Percentiles rank a stretch among this genome's conserved stretches.
phyloP scores from a whole-genome alignment of 2,329 filamentous ascomycete species.

The Ascochyta viciae-villosae region DNA sequence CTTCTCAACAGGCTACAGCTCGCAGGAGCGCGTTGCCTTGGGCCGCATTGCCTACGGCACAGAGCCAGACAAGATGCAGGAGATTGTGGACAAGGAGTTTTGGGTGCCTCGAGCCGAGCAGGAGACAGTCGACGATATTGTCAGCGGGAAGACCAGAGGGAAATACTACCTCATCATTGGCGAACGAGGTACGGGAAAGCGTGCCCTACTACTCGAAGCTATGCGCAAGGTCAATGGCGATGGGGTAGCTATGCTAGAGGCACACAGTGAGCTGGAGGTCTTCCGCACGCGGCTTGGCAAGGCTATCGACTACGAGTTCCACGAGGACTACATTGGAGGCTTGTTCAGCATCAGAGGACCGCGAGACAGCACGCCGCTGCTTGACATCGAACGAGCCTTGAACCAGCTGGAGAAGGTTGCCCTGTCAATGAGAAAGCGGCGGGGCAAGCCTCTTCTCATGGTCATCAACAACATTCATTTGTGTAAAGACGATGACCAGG shows the following conservation, averaged over 20 bases:
- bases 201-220: conserved; percentile 89
- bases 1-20: conserved; percentile 44
- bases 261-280: conserved; percentile 92
- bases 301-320: conserved; percentile 92
- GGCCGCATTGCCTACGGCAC: conserved; percentile 41
- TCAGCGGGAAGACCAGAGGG: conserved; percentile 73
- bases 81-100: conserved; percentile 60
- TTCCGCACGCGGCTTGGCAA: conserved; percentile 92
- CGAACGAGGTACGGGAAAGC: conserved; percentile 95
- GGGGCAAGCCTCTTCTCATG: conserved; percentile 76
- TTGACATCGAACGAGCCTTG: conserved; percentile 94
- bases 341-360: conserved; percentile 94
- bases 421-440: conserved; percentile 67
- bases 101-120: conserved; percentile 90
- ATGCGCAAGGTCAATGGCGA: conserved; percentile 92
- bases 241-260: conserved; percentile 92
- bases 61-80: conserved; percentile 32
- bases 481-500: conserved; percentile 87
- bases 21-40: conserved; percentile 42
- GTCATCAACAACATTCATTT: conserved; percentile 95
- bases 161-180: conserved; percentile 92
- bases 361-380: conserved; percentile 84
- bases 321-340: conserved; percentile 96
- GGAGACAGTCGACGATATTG: conserved; percentile 77
- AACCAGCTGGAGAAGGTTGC: conserved; percentile 98